Evolutionary conservation across 2,329 filamentous ascomycete genomes (phyloP), one percentile per base, ranked within the genome.

Genomic region (Alternaria burnsii): DNA sequence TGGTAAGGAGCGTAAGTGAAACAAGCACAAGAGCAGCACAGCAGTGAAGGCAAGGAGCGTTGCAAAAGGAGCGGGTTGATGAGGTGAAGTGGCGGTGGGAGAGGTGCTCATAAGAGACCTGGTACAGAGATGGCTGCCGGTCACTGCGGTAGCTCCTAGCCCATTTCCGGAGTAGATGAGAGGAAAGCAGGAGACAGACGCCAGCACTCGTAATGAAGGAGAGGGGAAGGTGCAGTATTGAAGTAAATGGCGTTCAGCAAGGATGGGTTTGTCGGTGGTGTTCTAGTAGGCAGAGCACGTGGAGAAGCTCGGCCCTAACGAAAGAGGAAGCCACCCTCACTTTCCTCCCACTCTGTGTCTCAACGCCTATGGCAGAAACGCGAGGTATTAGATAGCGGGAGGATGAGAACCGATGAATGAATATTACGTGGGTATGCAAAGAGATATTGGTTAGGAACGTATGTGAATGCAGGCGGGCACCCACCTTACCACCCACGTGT

Each of bases 301-400:
- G 75, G 65, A 59, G 63, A 42, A 64, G 62, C 61, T 63, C 61
- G 69, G 66, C 57, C 46, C 62, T 57, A 52, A 58, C 62, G 52
- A 71, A 71, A 71, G 65, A 71, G 69, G 68, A 70, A 75, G 62
- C 80, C 77, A 69, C 63, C 62, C 67, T 84, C 74, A 56, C 65
- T 90, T 75, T 91, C 78, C 88, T 90, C 88, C 86, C 81, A 84
- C 86, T 84, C 88, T 90, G 87, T 90, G 89, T 90, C 88, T 87
- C 87, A 79, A 77, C 80, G 81, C 83, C 83, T 85, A 88, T 65
- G 77, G 68, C 52, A 71, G 71, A 79, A 79, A 79, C 82, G 82
- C 78, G 87, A 86, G 87, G 83, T 88, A 89, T 89, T 90, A 88
- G 86, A 90, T 88, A 82, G 86, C 84, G 85, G 87, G 88, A 90